Percentiles rank a stretch among this genome's conserved stretches.
Conservation (phyloP, 2,329 filamentous ascomycete species). For the Aulographum hederae region DNA sequence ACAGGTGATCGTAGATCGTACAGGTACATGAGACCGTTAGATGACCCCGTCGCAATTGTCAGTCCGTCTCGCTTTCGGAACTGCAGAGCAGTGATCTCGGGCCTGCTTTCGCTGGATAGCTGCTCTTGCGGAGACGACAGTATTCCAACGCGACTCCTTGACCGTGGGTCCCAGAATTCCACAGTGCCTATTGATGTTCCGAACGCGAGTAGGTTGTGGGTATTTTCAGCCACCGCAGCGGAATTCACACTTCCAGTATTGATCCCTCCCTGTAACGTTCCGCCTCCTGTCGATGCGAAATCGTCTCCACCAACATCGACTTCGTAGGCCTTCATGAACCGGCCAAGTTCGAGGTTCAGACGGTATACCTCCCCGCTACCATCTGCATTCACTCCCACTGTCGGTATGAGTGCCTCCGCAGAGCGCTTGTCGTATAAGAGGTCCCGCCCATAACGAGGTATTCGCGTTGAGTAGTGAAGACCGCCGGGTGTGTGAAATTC, state of each 20-base stretch:
- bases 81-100: constrained; percentile 67
- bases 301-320: constrained; percentile 80
- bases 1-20: constrained; percentile 83
- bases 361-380: constrained; percentile 85
- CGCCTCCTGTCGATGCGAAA: constrained; percentile 42
- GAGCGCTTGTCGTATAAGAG: constrained; percentile 66
- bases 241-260: constrained; percentile 73
- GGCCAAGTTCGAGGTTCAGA: constrained; percentile 75
- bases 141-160: constrained; percentile 62
- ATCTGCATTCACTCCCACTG: constrained; percentile 72
- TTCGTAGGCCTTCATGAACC: constrained; percentile 90
- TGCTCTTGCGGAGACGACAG: constrained; percentile 34
- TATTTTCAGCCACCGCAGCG: constrained; percentile 69
- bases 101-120: neutral
- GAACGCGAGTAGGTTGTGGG: constrained; percentile 81
- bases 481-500: constrained; percentile 86
- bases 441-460: constrained; percentile 85
- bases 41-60: constrained; percentile 73
- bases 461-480: constrained; percentile 72
- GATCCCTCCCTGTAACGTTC: constrained; percentile 72
- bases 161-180: constrained; percentile 88
- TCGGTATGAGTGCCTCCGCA: constrained; percentile 70
- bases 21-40: constrained; percentile 69
- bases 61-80: constrained; percentile 74
- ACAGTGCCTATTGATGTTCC: constrained; percentile 91